These are phyloP conservation scores for Pleurotus ostreatus DNA, from an alignment of 768 basidiomycete species.

Conservation along the genomic window DNA sequence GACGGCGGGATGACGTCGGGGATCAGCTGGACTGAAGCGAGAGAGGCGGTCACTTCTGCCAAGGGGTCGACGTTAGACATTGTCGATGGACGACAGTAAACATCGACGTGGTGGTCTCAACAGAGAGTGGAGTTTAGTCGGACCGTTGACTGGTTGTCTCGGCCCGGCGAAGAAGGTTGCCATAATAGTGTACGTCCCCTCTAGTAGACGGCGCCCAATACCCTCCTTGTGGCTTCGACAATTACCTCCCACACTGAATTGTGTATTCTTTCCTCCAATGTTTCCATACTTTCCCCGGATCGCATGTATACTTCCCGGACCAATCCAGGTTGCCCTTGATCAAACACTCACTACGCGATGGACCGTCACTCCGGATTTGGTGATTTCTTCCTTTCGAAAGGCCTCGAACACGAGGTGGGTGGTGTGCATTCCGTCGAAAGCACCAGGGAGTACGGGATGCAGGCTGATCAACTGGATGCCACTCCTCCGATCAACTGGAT, in stretches of 20 bases:
- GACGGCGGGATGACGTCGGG: slow-evolving; percentile 39
- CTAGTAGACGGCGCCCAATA: slow-evolving; percentile 40
- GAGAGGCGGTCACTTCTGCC: slow-evolving; percentile 25
- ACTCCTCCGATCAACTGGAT: no score
- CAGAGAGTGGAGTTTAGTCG: no score
- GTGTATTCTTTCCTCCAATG: slow-evolving; percentile 77
- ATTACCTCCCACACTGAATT: slow-evolving; percentile 85
- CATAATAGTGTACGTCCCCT: no score
- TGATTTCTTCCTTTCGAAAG: slow-evolving; percentile 77
- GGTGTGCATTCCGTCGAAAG: slow-evolving; percentile 92
- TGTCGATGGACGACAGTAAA: no score
- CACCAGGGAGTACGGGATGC: slow-evolving; percentile 91
- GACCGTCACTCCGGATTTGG: slow-evolving; percentile 52
- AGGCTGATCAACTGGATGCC: slow-evolving; percentile 76
- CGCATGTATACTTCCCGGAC: slow-evolving; percentile 73
- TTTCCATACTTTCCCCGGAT: slow-evolving; percentile 67
- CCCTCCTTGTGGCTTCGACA: slow-evolving; percentile 75
- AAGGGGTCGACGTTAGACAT: slow-evolving; percentile 22
- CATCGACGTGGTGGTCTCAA: no score
- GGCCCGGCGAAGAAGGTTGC: no score
- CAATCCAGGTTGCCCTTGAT: slow-evolving; percentile 84
- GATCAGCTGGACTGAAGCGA: slow-evolving; percentile 36
- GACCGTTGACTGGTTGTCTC: no score
- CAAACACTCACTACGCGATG: slow-evolving; percentile 93
- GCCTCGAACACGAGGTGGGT: slow-evolving; percentile 87